A percentile compares a stretch with the other conserved stretches of the same genome.
These are phyloP conservation scores for Pleurotus pulmonarius DNA, from an alignment of 768 basidiomycete species.

Conservation along the genomic window DNA sequence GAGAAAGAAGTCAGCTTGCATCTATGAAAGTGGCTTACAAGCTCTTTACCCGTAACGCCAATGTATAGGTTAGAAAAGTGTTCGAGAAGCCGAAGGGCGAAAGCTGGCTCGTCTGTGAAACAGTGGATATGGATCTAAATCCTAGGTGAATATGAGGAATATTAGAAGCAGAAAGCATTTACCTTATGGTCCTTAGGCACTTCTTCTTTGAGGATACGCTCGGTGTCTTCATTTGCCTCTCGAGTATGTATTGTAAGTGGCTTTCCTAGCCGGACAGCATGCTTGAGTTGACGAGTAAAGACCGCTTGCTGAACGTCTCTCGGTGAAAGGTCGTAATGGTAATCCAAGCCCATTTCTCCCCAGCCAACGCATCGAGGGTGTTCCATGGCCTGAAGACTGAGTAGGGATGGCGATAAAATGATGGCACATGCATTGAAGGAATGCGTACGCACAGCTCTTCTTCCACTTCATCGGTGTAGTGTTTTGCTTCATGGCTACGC, in stretches of 20 bases:
- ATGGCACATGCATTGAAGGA: background rate
- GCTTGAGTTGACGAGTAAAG: constrained; percentile 63
- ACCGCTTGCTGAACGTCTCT: constrained; percentile 63
- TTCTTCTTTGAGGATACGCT: constrained; percentile 69
- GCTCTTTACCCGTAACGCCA: constrained; percentile 63
- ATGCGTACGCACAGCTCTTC: constrained; percentile 50
- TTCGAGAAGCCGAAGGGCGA: constrained; percentile 65
- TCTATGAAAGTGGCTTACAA: constrained; percentile 1
- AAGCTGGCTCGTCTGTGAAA: constrained; percentile 78
- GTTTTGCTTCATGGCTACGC: constrained; percentile 64
- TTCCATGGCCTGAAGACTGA: constrained; percentile 67
- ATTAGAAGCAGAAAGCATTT: background rate
- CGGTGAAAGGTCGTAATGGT: constrained; percentile 79
- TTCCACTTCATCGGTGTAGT: constrained; percentile 68
- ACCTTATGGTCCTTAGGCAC: constrained; percentile 72
- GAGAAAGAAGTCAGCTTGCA: background rate
- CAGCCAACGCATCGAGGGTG: constrained; percentile 84
- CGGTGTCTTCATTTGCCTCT: constrained; percentile 82
- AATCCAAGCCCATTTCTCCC: constrained; percentile 88
- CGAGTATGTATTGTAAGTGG: constrained; percentile 85
- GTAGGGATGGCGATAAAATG: background rate
- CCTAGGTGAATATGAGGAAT: background rate
- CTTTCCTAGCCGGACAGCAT: constrained; percentile 66
- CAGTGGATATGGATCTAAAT: constrained; percentile 81
- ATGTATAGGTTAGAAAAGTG: constrained; percentile 83